These are phyloP conservation scores for Artemisia tridentata DNA, from an alignment of 129 eudicot genomes.

Conservation along the genomic window DNA sequence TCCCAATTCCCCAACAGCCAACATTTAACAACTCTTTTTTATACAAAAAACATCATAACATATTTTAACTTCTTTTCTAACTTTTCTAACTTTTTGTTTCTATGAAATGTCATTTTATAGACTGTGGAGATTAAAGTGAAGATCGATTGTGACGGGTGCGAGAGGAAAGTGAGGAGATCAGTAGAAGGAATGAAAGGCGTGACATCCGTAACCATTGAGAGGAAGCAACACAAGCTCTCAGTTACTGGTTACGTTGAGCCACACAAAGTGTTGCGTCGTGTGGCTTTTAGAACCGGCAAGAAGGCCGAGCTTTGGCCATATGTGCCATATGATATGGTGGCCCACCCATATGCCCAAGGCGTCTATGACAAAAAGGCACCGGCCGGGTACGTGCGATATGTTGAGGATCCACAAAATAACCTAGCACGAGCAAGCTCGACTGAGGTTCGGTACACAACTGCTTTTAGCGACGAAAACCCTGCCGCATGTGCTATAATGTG, in stretches of 20 bases:
- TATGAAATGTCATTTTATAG: slow-evolving; percentile 1
- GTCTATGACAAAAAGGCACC: slow-evolving; percentile 21
- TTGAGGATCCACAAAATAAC: slow-evolving; percentile 2
- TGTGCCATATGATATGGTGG: slow-evolving; percentile 13
- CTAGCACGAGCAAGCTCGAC: slow-evolving; percentile 20
- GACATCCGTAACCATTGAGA: slow-evolving; percentile 1
- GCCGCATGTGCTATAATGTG: slow-evolving; percentile 14
- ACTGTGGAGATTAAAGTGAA: slow-evolving; percentile 17
- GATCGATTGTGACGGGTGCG: slow-evolving; percentile 19
- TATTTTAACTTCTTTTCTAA: not conserved
- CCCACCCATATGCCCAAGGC: slow-evolving; percentile 10
- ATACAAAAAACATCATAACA: not conserved
- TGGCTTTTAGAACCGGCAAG: slow-evolving; percentile 6
- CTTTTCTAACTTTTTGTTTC: not conserved
- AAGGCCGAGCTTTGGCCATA: slow-evolving; percentile 18
- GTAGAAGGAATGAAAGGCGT: slow-evolving; percentile 19
- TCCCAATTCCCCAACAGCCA: not conserved
- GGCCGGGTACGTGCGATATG: slow-evolving; percentile 11
- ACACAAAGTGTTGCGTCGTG: slow-evolving; percentile 14
- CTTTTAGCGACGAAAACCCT: slow-evolving; percentile 17
- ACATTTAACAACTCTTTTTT: not conserved
- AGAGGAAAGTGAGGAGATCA: slow-evolving; percentile 18
- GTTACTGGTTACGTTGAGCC: slow-evolving; percentile 18
- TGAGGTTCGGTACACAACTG: slow-evolving; percentile 14
- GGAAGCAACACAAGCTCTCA: slow-evolving; percentile 9